Base-by-base conservation (phyloP, 1,284 basidiomycete genomes). In the Cystobasidium pallidum region DNA sequence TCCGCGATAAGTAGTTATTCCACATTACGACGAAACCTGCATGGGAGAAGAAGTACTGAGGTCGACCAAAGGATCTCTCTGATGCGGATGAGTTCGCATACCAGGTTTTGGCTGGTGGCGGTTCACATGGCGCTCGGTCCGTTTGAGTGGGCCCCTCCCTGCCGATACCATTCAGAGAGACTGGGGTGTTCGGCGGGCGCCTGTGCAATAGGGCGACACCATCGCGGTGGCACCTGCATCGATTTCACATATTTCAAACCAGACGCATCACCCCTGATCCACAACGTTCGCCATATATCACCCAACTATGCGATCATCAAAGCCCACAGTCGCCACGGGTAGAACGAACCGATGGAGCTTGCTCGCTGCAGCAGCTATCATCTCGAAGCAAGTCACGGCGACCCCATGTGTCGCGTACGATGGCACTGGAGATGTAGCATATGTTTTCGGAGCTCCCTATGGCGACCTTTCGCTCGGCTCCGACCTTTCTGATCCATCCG, bases 371-470 rank as follows among this genome's bases (percentile, higher is more conserved):
- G 62, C 62, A 28, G 21, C 24, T 39, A 21, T 17, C 8, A 47
- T 15, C 19, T 7, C 51, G 32, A 47, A 52, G 47, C 3, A 2
- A 15, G 52, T 26, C 0, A 13, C 24, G 26, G 67, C 67, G 7
- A 52, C 30, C n/a, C 67, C 54, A 36, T 70, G 67, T 58, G 58
- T 58, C n/a, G 67, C 67, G 11, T 70, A 45, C 58, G 67, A 70
- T 34, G 57, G 32, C 45, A 58, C 57, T 24, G 58, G 58, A 34
- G 19, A n/a, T 11, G 24, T 36, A 19, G 67, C 57, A 19, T 70
- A 70, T 19, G 47, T 70, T 43, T 70, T 70, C 34, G 54, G 54
- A 34, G 34, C 54, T 45, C 54, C 67, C 2, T 61, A 51, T 28
- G 67, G 67, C 26, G 67, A 70, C 47, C 57, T 49, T 10, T 49